These are phyloP conservation scores for Theobroma cacao DNA, from an alignment of 345 rosid genomes.

Conservation along the genomic window DNA sequence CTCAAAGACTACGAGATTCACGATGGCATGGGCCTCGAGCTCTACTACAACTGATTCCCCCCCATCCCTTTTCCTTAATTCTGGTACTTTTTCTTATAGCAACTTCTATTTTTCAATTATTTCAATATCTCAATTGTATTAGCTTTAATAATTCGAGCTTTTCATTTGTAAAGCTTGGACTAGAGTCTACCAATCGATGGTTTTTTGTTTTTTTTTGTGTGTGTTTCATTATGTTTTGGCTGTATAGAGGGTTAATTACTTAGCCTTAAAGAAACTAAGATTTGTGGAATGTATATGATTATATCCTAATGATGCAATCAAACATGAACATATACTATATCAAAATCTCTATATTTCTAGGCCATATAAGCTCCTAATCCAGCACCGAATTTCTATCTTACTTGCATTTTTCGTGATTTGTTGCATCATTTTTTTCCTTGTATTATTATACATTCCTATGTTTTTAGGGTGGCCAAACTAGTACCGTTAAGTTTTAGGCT, in stretches of 20 bases:
- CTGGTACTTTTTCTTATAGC: neutral
- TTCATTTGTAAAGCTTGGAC: neutral
- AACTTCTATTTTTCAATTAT: neutral
- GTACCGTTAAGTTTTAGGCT: neutral
- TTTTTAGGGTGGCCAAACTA: neutral
- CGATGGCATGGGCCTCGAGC: slow-evolving; percentile 63
- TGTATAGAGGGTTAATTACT: neutral
- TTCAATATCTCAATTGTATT: neutral
- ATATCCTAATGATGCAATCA: neutral
- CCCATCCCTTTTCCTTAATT: neutral
- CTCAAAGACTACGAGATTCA: slow-evolving; percentile 57
- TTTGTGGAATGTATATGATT: neutral
- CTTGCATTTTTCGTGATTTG: neutral
- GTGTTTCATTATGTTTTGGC: neutral
- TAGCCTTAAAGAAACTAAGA: neutral
- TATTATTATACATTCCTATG: neutral
- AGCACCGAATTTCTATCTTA: neutral
- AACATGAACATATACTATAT: too few relatives aligned
- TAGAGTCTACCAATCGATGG: neutral
- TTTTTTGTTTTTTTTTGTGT: neutral
- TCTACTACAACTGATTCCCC: slow-evolving; percentile 40
- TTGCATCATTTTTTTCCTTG: neutral
- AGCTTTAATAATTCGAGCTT: neutral
- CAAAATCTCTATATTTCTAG: neutral
- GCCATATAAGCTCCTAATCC: neutral